Evolutionary conservation across 495 filamentous ascomycete genomes (phyloP), one percentile per base, ranked within the genome.

Genomic region (Amniculicola lignicola): DNA sequence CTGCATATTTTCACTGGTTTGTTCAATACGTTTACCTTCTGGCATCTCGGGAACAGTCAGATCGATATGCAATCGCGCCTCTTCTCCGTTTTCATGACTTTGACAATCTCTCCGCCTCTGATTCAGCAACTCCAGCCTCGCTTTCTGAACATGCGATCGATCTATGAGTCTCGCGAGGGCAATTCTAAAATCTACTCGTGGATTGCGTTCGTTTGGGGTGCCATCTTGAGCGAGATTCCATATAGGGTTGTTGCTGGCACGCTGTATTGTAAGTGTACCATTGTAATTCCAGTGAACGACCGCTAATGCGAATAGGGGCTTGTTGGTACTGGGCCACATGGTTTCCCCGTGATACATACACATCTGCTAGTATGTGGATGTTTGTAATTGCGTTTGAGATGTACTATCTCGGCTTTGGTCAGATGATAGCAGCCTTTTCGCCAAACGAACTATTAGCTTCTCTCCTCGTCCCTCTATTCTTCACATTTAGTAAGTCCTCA

Each of bases 381-480:
- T 67, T 78, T 42, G 67, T 87, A 4, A 79, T 87, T 67, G 66
- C 87, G 6, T 89, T 84, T 66, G 84, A 90, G 65, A 58, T 87
- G 25, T 90, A 79, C 69, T 90, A 88, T 59, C 74, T 88, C 44
- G 76, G 81, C 21, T 83, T 91, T 55, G 85, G 85, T 1, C 86
- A 90, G 68, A 82, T 83, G 57, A 88, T 93, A 40, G 88, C 88
- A 0, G 75, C 88, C 0, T 77, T 89, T 56, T 74, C 81, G 10
- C 86, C 87, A 0, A 89, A 88, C 65, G 81, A 86, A 31, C 75
- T 88, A 3, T 77, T 90, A 29, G 85, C 86, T 14, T 83, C 80
- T 7, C 64, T 91, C 0, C 76, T 71, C 33, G 51, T 70, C 22
- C 64, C 79, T 0, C 63, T 85, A 0, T 69, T 84, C 66, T 84